Percentiles rank a stretch among this genome's conserved stretches.
Evolutionary conservation across 176 grass and related monocot genomes (phyloP).

Genomic region (Canna indica): DNA sequence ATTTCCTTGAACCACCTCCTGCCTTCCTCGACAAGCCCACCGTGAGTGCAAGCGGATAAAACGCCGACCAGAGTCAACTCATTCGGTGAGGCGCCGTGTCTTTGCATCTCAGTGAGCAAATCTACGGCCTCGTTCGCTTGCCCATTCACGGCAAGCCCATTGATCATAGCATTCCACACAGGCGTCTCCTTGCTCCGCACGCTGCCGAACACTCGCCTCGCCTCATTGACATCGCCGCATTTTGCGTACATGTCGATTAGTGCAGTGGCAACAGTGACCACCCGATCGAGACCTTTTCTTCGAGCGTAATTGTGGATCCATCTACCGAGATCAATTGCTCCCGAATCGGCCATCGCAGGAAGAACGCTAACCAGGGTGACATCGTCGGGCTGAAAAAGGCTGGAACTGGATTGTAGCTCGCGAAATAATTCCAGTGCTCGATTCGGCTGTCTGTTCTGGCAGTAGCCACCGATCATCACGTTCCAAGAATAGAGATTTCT

Average conservation of each 20-base stretch:
- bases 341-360: slow-evolving; percentile 14
- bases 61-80: slow-evolving; percentile 18
- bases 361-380: slow-evolving; percentile 23
- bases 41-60: slow-evolving; percentile 22
- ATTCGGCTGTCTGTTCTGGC: slow-evolving; percentile 15
- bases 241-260: slow-evolving; percentile 21
- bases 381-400: slow-evolving; percentile 3
- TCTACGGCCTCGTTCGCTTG: slow-evolving; percentile 9
- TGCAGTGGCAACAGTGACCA: slow-evolving; percentile 14
- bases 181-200: slow-evolving; percentile 9
- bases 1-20: slow-evolving; percentile 20
- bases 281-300: slow-evolving; percentile 19
- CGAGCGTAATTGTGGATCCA: slow-evolving; percentile 21
- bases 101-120: slow-evolving; percentile 15
- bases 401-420: slow-evolving; percentile 11
- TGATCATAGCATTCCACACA: slow-evolving; percentile 26
- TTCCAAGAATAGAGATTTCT: slow-evolving; percentile 30
- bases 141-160: slow-evolving; percentile 17
- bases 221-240: slow-evolving; percentile 13
- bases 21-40: slow-evolving; percentile 17
- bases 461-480: slow-evolving; percentile 21
- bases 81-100: slow-evolving; percentile 2
- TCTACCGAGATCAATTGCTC: slow-evolving; percentile 21
- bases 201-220: not conserved
- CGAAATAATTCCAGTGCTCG: slow-evolving; percentile 15